Percentiles rank a stretch among this genome's conserved stretches.
These are phyloP conservation scores for Globisporangium parvum DNA, from an alignment of 352 stramenopile species.

Conservation along the genomic window DNA sequence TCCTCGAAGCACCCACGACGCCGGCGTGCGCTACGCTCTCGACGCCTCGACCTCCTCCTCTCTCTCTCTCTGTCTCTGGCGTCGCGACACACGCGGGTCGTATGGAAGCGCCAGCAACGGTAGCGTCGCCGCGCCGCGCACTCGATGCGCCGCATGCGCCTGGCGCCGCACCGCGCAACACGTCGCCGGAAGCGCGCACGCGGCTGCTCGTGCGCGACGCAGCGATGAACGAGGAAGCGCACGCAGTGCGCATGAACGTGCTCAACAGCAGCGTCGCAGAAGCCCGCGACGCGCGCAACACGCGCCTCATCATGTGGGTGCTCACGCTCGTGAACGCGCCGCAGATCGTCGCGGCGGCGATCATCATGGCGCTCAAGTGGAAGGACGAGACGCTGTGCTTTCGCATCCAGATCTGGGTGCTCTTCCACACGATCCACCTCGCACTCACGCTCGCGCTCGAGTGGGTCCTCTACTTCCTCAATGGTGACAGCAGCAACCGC, in stretches of 20 bases:
- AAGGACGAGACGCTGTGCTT: slow-evolving; percentile 66
- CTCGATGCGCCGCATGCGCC: background rate
- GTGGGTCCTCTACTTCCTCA: slow-evolving; percentile 75
- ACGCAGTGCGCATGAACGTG: slow-evolving; percentile 78
- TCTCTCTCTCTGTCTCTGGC: too few relatives aligned
- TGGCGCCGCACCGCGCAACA: background rate
- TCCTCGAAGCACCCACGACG: too few relatives aligned
- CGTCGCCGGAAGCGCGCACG: slow-evolving; percentile 20
- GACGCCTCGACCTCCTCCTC: too few relatives aligned
- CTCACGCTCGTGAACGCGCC: slow-evolving; percentile 74
- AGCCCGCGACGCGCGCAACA: slow-evolving; percentile 72
- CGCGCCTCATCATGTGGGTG: slow-evolving; percentile 71
- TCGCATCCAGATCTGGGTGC: slow-evolving; percentile 78
- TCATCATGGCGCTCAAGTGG: slow-evolving; percentile 69
- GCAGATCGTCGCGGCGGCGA: slow-evolving; percentile 51
- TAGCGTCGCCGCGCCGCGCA: background rate
- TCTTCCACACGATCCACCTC: slow-evolving; percentile 70
- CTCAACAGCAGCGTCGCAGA: slow-evolving; percentile 81
- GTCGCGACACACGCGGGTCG: too few relatives aligned
- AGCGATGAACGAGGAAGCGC: slow-evolving; percentile 47
- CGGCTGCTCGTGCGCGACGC: slow-evolving; percentile 28
- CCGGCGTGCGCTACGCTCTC: too few relatives aligned
- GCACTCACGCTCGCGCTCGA: slow-evolving; percentile 63
- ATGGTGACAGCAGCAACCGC: slow-evolving; percentile 42
- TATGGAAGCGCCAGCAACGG: too few relatives aligned